Conservation (phyloP, 768 basidiomycete species). For the Agaricus blazei region DNA sequence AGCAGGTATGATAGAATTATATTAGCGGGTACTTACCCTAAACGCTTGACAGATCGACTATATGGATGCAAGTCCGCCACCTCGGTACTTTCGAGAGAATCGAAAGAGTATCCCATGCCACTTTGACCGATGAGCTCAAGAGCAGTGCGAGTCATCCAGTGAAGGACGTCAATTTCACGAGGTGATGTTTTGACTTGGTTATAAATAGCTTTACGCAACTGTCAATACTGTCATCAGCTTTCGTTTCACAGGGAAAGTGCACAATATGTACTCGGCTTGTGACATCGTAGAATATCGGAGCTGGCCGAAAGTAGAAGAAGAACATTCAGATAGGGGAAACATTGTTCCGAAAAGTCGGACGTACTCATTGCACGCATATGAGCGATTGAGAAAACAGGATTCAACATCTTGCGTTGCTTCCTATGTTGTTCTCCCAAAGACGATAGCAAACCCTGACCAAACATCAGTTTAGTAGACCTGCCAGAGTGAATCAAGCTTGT, state of each 20-base stretch:
- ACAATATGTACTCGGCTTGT: conserved; percentile 19
- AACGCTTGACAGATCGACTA: conserved; percentile 21
- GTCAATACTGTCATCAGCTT: neutral
- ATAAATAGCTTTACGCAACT: conserved; percentile 25
- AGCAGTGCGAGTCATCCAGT: conserved; percentile 38
- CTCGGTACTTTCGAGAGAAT: conserved; percentile 28
- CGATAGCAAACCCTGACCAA: conserved; percentile 23
- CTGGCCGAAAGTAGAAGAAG: conserved; percentile 14
- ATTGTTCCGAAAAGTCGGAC: neutral
- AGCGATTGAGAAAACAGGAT: conserved; percentile 36
- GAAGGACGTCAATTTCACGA: conserved; percentile 28
- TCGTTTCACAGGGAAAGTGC: too few species aligned
- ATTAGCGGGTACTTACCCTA: conserved; percentile 19
- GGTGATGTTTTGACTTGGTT: conserved; percentile 23
- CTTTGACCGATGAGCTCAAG: conserved; percentile 47
- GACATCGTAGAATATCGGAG: conserved; percentile 30
- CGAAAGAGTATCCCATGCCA: conserved; percentile 42
- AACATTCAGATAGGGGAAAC: neutral
- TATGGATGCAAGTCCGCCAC: conserved; percentile 23
- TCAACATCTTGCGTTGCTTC: conserved; percentile 39
- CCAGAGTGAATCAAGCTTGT: neutral
- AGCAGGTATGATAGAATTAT: neutral
- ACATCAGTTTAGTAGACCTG: conserved; percentile 16
- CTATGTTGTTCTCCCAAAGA: conserved; percentile 16
- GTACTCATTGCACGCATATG: conserved; percentile 33